Percentiles rank a stretch among this genome's conserved stretches.
Evolutionary conservation across 169 alveolate genomes (phyloP).

Genomic region (Eimeria acervulina): DNA sequence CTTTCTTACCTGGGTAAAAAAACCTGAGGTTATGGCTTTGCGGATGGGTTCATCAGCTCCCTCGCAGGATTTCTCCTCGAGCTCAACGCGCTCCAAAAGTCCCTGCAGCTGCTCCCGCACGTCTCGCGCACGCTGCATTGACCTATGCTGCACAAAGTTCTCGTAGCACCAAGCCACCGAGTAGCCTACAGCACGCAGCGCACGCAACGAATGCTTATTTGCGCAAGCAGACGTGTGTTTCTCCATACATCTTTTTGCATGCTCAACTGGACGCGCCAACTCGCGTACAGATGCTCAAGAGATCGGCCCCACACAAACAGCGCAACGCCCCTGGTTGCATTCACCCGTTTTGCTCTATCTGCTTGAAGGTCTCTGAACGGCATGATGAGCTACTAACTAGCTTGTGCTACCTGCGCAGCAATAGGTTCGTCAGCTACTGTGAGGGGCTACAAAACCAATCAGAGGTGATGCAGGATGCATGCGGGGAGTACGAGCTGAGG

Average conservation of each 20-base stretch:
- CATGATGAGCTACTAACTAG: background rate
- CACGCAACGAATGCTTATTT: background rate
- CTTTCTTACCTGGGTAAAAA: slow-evolving; percentile 86
- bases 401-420: background rate
- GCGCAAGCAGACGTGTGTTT: background rate
- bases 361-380: background rate
- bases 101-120: slow-evolving; percentile 96
- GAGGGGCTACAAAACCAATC: background rate
- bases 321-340: background rate
- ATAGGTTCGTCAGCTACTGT: background rate
- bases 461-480: background rate
- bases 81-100: slow-evolving; percentile 94
- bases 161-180: slow-evolving; percentile 97
- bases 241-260: background rate
- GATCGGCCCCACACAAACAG: background rate
- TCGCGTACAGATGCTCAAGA: background rate
- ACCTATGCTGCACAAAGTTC: slow-evolving; percentile 96
- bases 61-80: slow-evolving; percentile 88
- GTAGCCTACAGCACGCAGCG: slow-evolving; percentile 86
- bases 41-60: slow-evolving; percentile 93
- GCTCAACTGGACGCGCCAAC: background rate
- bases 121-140: slow-evolving; percentile 98
- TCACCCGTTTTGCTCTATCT: background rate
- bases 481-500: background rate
- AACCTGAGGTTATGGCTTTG: slow-evolving; percentile 96